phyloP scores from a whole-genome alignment of 1,139 yeast genomes.

The Lodderomyces elongisporus region DNA sequence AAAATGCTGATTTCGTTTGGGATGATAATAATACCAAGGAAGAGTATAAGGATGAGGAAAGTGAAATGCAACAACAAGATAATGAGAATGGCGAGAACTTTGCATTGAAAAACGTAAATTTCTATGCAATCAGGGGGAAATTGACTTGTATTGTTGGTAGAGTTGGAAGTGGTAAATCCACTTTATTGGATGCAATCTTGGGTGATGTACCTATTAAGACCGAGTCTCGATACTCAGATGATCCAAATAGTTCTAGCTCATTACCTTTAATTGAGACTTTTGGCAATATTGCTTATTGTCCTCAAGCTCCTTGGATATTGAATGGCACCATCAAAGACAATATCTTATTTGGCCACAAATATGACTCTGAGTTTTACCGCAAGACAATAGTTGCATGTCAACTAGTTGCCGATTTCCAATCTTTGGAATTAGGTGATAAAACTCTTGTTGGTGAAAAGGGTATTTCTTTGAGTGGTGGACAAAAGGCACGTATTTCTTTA shows the following conservation, averaged over 20 bases:
- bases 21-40: slow-evolving; percentile 5
- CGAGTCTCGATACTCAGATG: slow-evolving; percentile 6
- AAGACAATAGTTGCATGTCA: slow-evolving; percentile 32
- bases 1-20: slow-evolving; percentile 19
- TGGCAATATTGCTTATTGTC: slow-evolving; percentile 28
- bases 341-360: slow-evolving; percentile 32
- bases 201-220: slow-evolving; percentile 41
- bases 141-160: slow-evolving; percentile 68
- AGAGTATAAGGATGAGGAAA: slow-evolving; percentile 17
- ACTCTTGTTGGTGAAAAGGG: slow-evolving; percentile 42
- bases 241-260: background rate
- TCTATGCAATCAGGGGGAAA: slow-evolving; percentile 51
- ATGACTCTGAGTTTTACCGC: slow-evolving; percentile 23
- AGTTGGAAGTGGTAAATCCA: slow-evolving; percentile 49
- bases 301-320: slow-evolving; percentile 35
- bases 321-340: slow-evolving; percentile 35
- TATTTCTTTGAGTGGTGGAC: slow-evolving; percentile 38
- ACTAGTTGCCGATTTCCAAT: slow-evolving; percentile 25
- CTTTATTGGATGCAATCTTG: slow-evolving; percentile 49
- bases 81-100: slow-evolving; percentile 11
- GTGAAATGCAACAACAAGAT: slow-evolving; percentile 15
- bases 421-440: slow-evolving; percentile 33
- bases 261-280: slow-evolving; percentile 26
- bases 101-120: slow-evolving; percentile 50
- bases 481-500: slow-evolving; percentile 33